Evolutionary conservation across 371 early-diverging fungal genomes (phyloP).

Genomic region (Zopfochytrium polystomum): DNA sequence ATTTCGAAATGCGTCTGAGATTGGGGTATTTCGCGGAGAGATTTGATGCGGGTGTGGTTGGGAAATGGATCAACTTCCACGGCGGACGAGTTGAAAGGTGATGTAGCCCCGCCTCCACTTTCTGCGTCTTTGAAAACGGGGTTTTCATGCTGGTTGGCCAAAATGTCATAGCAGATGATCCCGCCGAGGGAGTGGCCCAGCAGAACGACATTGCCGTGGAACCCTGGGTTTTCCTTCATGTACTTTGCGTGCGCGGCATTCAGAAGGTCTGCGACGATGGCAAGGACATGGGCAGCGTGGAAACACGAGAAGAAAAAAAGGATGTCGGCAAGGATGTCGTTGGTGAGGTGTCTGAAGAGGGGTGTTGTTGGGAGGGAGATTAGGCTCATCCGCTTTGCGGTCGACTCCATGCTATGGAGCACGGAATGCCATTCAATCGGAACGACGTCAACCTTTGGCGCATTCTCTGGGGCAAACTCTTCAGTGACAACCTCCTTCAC

Average conservation of each 20-base stretch:
- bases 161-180: conserved; percentile 61
- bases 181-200: conserved; percentile 66
- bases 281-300: conserved; percentile 50
- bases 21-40: conserved; percentile 11
- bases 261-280: conserved; percentile 54
- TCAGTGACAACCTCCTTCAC: too few relatives aligned
- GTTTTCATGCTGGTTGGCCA: conserved; percentile 36
- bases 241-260: conserved; percentile 53
- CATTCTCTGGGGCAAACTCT: too few relatives aligned
- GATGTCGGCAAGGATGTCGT: conserved; percentile 67
- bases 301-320: conserved; percentile 52
- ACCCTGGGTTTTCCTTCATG: conserved; percentile 50
- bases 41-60: neutral
- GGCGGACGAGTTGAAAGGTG: neutral
- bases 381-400: conserved; percentile 38
- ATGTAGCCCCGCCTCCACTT: conserved; percentile 33
- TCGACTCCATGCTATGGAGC: conserved; percentile 9
- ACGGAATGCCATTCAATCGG: too few relatives aligned
- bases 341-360: conserved; percentile 60
- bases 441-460: too few relatives aligned
- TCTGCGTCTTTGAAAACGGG: conserved; percentile 38
- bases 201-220: conserved; percentile 57
- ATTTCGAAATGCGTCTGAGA: conserved; percentile 54
- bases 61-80: neutral
- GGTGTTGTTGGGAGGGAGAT: conserved; percentile 68